A percentile compares a stretch with the other conserved stretches of the same genome.
These are phyloP conservation scores for Penicillium coprophilum DNA, from an alignment of 495 filamentous ascomycete genomes.

Conservation along the genomic window DNA sequence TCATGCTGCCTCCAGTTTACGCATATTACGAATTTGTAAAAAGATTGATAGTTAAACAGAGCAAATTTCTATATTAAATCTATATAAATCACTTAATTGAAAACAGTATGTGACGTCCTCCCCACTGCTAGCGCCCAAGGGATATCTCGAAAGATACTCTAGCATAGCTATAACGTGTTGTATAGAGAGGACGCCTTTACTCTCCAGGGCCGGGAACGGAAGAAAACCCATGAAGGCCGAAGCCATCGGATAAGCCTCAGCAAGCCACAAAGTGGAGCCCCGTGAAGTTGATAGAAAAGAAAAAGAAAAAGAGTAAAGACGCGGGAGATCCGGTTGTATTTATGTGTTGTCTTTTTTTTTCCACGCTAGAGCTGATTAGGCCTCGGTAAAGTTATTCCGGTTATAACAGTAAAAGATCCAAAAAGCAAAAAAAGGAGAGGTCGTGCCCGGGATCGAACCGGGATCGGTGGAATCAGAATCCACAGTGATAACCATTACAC, in stretches of 20 bases:
- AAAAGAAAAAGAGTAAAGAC: constrained; percentile 7
- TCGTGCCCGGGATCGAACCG: constrained; percentile 45
- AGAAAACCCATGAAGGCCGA: constrained; percentile 23
- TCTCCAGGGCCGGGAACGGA: constrained; percentile 28
- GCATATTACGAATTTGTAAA: not conserved
- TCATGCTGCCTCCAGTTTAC: not conserved
- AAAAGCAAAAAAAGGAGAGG: constrained; percentile 20
- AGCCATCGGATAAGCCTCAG: constrained; percentile 22
- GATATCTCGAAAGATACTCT: constrained; percentile 11
- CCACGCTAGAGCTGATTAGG: constrained; percentile 14
- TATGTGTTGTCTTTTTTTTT: constrained; percentile 14
- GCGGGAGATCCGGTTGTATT: constrained; percentile 2
- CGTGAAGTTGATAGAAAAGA: constrained; percentile 15
- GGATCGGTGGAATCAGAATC: constrained; percentile 43
- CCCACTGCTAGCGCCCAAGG: constrained; percentile 12
- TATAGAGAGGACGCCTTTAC: constrained; percentile 18
- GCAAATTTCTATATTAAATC: not conserved
- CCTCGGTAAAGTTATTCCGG: constrained; percentile 1
- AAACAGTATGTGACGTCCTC: constrained; percentile 17
- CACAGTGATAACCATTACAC: constrained; percentile 35
- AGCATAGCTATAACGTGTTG: constrained; percentile 18
- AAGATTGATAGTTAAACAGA: not conserved
- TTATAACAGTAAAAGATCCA: not conserved
- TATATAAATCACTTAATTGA: not conserved
- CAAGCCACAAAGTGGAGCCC: constrained; percentile 27